Evolutionary conservation across 345 rosid genomes (phyloP).

Genomic region (Eucalyptus curtisii): DNA sequence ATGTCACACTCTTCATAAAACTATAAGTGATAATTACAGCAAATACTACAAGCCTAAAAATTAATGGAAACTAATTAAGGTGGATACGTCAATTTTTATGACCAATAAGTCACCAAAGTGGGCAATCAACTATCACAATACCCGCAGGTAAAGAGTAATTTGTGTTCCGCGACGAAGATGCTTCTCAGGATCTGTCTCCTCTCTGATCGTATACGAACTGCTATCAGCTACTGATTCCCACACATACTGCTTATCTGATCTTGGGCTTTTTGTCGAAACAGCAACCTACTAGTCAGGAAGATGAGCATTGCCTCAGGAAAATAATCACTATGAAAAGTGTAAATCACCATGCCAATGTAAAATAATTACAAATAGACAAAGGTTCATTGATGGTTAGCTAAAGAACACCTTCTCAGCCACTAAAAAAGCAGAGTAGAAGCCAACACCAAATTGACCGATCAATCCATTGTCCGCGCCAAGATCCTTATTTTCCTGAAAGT

Average conservation of each 20-base stretch:
- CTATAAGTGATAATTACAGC: neutral
- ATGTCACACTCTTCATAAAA: neutral
- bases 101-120: neutral
- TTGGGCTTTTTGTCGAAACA: constrained; percentile 94
- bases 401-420: constrained; percentile 81
- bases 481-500: constrained; percentile 73
- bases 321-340: neutral
- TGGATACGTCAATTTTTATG: neutral
- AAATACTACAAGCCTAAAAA: neutral
- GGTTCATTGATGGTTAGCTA: neutral
- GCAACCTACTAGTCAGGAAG: constrained; percentile 38
- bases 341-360: neutral
- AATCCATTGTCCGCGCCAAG: constrained; percentile 77
- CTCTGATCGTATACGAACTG: constrained; percentile 78
- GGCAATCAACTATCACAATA: neutral
- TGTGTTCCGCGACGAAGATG: constrained; percentile 73
- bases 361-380: neutral
- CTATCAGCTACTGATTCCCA: constrained; percentile 93
- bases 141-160: constrained; percentile 83
- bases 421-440: constrained; percentile 96
- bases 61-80: neutral
- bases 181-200: constrained; percentile 85
- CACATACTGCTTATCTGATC: constrained; percentile 85
- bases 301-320: neutral
- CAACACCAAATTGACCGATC: constrained; percentile 99